These are phyloP conservation scores for Vitellaria paradoxa DNA, from an alignment of 179 eudicot genomes.

Conservation along the genomic window DNA sequence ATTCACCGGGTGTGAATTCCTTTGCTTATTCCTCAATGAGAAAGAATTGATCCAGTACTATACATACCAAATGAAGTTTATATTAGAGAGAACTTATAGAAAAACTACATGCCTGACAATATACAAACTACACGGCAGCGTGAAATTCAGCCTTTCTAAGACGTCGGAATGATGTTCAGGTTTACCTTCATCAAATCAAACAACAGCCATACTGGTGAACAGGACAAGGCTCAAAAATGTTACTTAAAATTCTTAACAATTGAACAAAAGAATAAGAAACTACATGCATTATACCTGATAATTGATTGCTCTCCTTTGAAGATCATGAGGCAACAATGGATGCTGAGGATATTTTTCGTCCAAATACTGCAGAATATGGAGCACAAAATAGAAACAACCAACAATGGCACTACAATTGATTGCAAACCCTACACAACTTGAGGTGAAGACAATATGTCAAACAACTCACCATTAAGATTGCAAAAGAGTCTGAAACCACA, in stretches of 20 bases:
- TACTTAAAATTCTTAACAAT: too few relatives aligned
- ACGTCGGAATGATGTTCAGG: background rate
- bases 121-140: background rate
- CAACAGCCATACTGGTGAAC: background rate
- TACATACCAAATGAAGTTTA: background rate
- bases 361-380: constrained; percentile 51
- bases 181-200: background rate
- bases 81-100: background rate
- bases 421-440: background rate
- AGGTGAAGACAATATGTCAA: background rate
- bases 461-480: constrained; percentile 67
- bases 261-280: background rate
- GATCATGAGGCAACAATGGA: constrained; percentile 71
- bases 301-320: constrained; percentile 65
- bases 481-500: constrained; percentile 73
- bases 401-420: background rate
- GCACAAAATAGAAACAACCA: background rate
- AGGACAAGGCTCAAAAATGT: background rate
- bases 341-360: constrained; percentile 92
- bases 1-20: background rate
- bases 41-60: background rate
- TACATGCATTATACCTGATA: constrained; percentile 55
- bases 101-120: background rate
- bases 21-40: background rate
- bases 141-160: background rate